Conservation (phyloP, 2,329 filamentous ascomycete species). For the Sclerotinia sclerotiorum region DNA sequence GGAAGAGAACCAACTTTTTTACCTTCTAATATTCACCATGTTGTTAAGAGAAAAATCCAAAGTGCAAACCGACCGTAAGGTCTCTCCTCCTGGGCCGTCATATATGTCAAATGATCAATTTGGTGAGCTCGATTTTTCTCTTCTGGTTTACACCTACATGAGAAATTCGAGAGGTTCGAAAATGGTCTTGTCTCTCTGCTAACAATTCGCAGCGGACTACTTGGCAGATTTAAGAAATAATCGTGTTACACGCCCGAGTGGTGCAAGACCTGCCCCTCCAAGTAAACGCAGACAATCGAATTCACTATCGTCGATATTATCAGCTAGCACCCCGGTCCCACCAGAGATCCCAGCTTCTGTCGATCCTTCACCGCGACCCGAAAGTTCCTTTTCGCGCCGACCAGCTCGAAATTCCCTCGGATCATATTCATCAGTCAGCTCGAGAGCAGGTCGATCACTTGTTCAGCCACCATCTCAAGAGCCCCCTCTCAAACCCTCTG, state of each 20-base stretch:
- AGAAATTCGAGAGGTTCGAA: background rate
- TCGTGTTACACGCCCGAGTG: conserved; percentile 66
- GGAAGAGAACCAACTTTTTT: background rate
- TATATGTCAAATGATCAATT: conserved; percentile 70
- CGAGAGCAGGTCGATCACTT: conserved; percentile 37
- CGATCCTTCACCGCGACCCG: conserved; percentile 33
- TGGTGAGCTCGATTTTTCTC: conserved; percentile 47
- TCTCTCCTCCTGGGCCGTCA: conserved; percentile 59
- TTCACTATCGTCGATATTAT: conserved; percentile 44
- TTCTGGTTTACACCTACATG: background rate
- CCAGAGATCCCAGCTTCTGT: conserved; percentile 26
- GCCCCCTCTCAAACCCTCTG: conserved; percentile 53
- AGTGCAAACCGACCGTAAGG: conserved; percentile 48
- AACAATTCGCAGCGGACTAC: conserved; percentile 58
- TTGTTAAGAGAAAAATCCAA: conserved; percentile 39
- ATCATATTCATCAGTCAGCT: conserved; percentile 36
- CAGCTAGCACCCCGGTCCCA: conserved; percentile 23
- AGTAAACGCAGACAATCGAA: conserved; percentile 38
- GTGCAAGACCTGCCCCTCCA: conserved; percentile 63
- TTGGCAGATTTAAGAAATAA: conserved; percentile 69
- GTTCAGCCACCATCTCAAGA: conserved; percentile 31
- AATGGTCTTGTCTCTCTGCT: conserved; percentile 24
- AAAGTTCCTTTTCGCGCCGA: conserved; percentile 36
- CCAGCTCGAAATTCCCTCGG: conserved; percentile 38
- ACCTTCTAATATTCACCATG: conserved; percentile 25